Base-by-base conservation (phyloP, 371 early-diverging fungal genomes). In the Mucor indicus region DNA sequence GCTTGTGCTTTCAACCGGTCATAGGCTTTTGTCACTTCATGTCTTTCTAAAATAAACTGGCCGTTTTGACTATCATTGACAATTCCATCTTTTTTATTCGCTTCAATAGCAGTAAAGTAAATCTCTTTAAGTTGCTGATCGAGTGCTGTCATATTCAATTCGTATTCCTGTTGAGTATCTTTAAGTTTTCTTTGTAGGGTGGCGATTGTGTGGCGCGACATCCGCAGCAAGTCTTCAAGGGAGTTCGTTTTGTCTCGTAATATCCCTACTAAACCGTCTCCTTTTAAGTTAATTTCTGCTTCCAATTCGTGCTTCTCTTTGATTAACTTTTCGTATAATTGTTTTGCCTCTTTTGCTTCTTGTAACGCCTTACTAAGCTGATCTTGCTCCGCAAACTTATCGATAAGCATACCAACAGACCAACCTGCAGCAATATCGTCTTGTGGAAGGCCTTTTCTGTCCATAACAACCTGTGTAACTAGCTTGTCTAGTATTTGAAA, bases 311-410 rank as follows among this genome's bases (percentile, higher is more conserved):
- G 82, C 39, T 75, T 76, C 21, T 74, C 76, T 33, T 67, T 70
- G 32, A 79, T 60, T 1, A 69, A 65, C 24, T 79, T 70, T 52
- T 74, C 76, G 35, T 67, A 65, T 44, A 67, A 50, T 15, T 69
- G 50, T 16, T 62, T 70, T 11, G 81, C 62, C 41, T 89, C 85
- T 29, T 81, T 83, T 1, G 84, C 79, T 51, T 90, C 91, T 24
- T 83, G 77, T 23, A 87, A 57, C 0, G 89, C 83, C 11, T 67
- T 69, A 25, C 73, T 65, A 7, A 91, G 60, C 48, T 89, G 83
- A 63, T 92, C 92, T 61, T 89, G 87, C 40, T 90, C 87, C 0
- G 86, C 89, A 55, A 92, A 83, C 47, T 86, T 87, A 50, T 84
- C 80, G 29, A 93, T 79, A 29, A 93, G 62, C 11, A 81, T 74